Conservation (phyloP, 2,329 filamentous ascomycete genomes). For the Diaporthe velutina region DNA sequence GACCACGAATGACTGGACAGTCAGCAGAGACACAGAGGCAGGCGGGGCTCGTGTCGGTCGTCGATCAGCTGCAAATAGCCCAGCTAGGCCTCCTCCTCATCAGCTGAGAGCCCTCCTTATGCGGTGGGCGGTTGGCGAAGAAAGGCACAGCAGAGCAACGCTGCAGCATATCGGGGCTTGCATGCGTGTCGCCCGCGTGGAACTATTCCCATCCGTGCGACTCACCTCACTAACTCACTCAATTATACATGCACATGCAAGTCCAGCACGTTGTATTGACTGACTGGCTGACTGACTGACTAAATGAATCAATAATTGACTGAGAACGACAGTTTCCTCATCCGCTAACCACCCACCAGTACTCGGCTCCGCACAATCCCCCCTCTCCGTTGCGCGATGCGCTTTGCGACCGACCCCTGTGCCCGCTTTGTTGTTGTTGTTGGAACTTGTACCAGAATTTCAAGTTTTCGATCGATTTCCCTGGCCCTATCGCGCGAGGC, state of each 20-base stretch:
- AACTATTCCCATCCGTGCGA: not conserved
- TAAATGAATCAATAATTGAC: not conserved
- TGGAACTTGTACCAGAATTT: conserved; percentile 17
- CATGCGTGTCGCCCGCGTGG: not conserved
- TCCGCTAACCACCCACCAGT: not conserved
- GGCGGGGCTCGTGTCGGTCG: not conserved
- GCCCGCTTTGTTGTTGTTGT: conserved; percentile 18
- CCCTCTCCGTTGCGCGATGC: not conserved
- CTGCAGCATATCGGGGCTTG: not conserved
- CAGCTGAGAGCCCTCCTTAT: conserved; percentile 10
- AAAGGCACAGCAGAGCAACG: not conserved
- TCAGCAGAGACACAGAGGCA: not conserved
- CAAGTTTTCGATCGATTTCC: conserved; percentile 10
- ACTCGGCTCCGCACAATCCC: not conserved
- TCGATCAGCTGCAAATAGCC: conserved; percentile 28
- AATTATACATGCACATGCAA: not conserved
- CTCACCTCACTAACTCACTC: not conserved
- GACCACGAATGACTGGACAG: not conserved
- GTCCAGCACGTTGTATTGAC: not conserved
- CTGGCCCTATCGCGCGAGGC: conserved; percentile 14
- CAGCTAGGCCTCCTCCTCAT: not conserved
- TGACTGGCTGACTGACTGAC: not conserved
- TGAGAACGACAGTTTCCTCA: not conserved
- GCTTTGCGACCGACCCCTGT: conserved; percentile 15
- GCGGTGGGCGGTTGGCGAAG: not conserved